Evolutionary conservation across 345 rosid species (phyloP), one percentile per base, ranked within the genome.

Genomic region (Eucalyptus marginata): DNA sequence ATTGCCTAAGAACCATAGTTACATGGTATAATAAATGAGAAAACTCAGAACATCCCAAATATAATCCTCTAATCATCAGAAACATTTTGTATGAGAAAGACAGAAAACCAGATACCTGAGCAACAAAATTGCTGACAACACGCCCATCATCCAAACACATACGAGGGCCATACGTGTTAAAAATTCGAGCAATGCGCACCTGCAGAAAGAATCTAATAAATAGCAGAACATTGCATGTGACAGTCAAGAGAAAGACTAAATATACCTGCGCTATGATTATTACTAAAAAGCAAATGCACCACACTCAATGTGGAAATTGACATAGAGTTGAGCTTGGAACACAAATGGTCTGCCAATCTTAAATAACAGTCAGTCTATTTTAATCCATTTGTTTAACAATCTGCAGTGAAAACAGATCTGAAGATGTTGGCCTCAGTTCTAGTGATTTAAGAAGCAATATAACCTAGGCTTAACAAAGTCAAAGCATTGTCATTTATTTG

Each of bases 141-240:
- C 99, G 99, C n/a, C 99, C 99, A 92, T 98, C 99, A 90, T 98
- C 99, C 59, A 98, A 94, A 91, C 99, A 97, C 99, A 98, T 98
- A 80, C 99, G 96, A 88, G 99, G 99, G 86, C 99, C 99, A 90
- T 98, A 98, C 8, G 99, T 98, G 91, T 97, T 98, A 89, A 98
- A 98, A 36, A 98, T 98, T 87, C 99, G 98, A 90, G 99, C 98
- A 94, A 98, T 98, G 52, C 99, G 96, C 40, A 98, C 99, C 99
- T 98, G 95, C 87, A 87, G 80, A 36, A 88, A 62, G 84, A 90
- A 86, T 12, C 31, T 81, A 50, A 54, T 76, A 43, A 47, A 87
- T 87, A 29, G 66, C 54, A 7, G 27, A 14, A 51, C 50, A 33
- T 33, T 80, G 25, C 13, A 43, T 7, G 44, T 33, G 66, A 27